Conservation (phyloP, 257 asterid species). For the Echium plantagineum region DNA sequence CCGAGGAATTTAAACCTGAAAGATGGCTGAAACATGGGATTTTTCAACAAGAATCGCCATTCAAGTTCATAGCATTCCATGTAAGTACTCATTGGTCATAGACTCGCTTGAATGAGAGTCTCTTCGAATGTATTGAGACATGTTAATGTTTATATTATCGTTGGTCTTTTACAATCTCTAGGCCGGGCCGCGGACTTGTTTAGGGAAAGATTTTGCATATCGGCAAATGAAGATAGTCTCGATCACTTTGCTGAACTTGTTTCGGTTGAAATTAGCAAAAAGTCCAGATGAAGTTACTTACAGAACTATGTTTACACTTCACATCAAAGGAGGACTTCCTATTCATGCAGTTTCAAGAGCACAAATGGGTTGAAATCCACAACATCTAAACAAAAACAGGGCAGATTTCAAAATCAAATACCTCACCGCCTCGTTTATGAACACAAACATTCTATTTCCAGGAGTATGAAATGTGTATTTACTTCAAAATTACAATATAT, state of each 20-base stretch:
- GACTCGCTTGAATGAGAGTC: no score
- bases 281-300: slow-evolving; percentile 34
- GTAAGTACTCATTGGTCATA: slow-evolving; percentile 17
- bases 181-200: slow-evolving; percentile 65
- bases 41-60: slow-evolving; percentile 59
- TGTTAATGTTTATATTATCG: no score
- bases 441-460: neutral
- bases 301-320: slow-evolving; percentile 63
- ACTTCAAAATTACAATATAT: no score
- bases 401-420: no score
- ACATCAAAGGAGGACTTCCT: slow-evolving; percentile 47
- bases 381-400: neutral
- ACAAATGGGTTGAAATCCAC: neutral
- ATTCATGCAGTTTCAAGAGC: slow-evolving; percentile 34
- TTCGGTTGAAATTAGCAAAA: slow-evolving; percentile 38
- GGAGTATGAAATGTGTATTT: neutral
- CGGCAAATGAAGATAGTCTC: slow-evolving; percentile 62
- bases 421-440: no score
- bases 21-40: slow-evolving; percentile 60
- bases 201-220: slow-evolving; percentile 62
- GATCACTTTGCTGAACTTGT: slow-evolving; percentile 39
- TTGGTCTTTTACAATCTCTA: slow-evolving; percentile 9
- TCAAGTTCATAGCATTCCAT: slow-evolving; percentile 61
- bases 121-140: no score
- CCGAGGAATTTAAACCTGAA: slow-evolving; percentile 49